Evolutionary conservation across 192 early-diverging fungal genomes (phyloP).

Genomic region (Funneliformis mosseae): DNA sequence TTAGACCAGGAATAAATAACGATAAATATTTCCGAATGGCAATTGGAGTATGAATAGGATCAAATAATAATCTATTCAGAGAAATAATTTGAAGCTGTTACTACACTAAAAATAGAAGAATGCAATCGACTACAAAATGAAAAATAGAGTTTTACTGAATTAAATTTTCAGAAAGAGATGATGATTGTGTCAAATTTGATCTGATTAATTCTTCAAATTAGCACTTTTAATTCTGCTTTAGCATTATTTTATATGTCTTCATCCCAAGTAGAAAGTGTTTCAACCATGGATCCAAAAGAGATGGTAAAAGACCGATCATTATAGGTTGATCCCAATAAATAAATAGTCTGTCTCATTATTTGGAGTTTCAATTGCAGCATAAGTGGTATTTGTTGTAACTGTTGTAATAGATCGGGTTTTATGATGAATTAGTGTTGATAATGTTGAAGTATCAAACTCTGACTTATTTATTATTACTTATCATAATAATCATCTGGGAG

Average conservation of each 20-base stretch:
- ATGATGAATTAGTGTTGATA: too few relatives aligned
- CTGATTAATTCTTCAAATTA: background rate
- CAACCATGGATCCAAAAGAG: slow-evolving; percentile 6
- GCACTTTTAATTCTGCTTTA: background rate
- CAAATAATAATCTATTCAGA: background rate
- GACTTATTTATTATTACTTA: too few relatives aligned
- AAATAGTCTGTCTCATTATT: background rate
- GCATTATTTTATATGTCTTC: background rate
- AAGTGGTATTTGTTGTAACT: too few relatives aligned
- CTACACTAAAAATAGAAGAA: too few relatives aligned
- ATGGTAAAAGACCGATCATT: slow-evolving; percentile 9
- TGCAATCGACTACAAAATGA: too few relatives aligned
- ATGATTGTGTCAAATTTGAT: background rate
- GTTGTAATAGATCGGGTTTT: too few relatives aligned
- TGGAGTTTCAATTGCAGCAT: background rate
- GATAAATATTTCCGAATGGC: too few relatives aligned
- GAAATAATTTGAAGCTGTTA: too few relatives aligned
- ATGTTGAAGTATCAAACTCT: background rate
- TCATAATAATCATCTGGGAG: too few relatives aligned
- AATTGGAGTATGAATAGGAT: background rate
- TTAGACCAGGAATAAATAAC: too few relatives aligned
- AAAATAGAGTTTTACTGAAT: too few relatives aligned
- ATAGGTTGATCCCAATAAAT: background rate
- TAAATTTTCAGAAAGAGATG: too few relatives aligned
- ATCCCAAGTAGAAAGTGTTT: background rate